Evolutionary conservation across 2,329 filamentous ascomycete species (phyloP).

Genomic region (Pseudogymnoascus sp.): DNA sequence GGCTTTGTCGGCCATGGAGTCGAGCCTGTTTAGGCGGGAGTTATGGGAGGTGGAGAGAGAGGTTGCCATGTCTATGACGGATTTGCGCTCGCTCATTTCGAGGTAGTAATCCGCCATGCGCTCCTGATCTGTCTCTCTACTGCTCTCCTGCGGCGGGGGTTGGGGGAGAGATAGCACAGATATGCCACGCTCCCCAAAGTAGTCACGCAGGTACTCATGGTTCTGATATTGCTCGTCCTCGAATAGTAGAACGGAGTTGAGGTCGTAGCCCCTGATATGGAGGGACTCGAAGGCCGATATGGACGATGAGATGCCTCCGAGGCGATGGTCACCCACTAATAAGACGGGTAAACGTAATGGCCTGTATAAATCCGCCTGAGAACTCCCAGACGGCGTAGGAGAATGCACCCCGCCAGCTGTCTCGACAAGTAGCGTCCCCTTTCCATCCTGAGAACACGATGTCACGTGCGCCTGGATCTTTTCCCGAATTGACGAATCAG

Average conservation of each 20-base stretch:
- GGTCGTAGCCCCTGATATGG: constrained; percentile 67
- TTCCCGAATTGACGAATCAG: constrained; percentile 43
- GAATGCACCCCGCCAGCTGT: constrained; percentile 79
- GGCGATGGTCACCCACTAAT: constrained; percentile 64
- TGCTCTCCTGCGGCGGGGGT: constrained; percentile 41
- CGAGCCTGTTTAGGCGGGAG: constrained; percentile 48
- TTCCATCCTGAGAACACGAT: constrained; percentile 33
- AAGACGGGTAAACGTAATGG: constrained; percentile 66
- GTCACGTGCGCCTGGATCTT: constrained; percentile 39
- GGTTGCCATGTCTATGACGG: constrained; percentile 39
- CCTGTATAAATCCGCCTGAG: constrained; percentile 71
- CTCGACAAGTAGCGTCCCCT: constrained; percentile 63
- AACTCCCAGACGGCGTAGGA: constrained; percentile 64
- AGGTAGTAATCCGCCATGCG: constrained; percentile 59
- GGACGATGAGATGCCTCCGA: constrained; percentile 74
- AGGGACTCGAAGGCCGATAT: constrained; percentile 76
- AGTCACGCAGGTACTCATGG: constrained; percentile 55
- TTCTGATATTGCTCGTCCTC: constrained; percentile 59
- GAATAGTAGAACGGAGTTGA: constrained; percentile 64
- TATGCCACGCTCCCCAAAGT: constrained; percentile 56
- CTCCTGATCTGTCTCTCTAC: constrained; percentile 40
- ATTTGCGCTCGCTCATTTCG: constrained; percentile 31
- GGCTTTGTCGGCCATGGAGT: constrained; percentile 54
- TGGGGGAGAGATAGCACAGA: constrained; percentile 46
- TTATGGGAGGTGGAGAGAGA: constrained; percentile 46